Base-by-base conservation (phyloP, 352 stramenopile species). In the Phytopythium vexans region DNA sequence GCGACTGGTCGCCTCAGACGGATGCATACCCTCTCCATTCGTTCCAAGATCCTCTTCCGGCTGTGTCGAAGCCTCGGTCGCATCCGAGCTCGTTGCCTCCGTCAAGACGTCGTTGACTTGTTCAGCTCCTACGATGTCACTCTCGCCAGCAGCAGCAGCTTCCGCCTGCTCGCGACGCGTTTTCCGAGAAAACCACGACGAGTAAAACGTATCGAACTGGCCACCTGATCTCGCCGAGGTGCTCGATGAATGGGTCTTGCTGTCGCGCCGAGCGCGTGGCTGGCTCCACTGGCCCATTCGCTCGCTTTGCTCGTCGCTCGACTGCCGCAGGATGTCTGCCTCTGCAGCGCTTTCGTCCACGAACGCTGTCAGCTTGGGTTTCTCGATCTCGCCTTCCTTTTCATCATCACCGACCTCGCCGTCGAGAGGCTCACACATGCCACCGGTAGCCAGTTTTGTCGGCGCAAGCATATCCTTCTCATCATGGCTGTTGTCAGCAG, bases 201-300 rank as follows among this genome's bases (percentile, higher is more conserved):
- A 75, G 65, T 91, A 89, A 62, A 91, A 88, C 32, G 54, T 82
- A 52, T 87, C 77, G 53, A 88, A 86, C 47, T 86, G 74, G 11
- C 58, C 67, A 16, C 70, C 60, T 15, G 65, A 77, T 39, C 70
- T 66, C 49, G 70, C 59, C 15, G 66, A 74, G 8, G 69, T 63
- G 37, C 59, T 84, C 0, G 62, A 82, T 10, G 68, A 62, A 49
- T 69, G 63, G 9, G 60, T 56, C 52, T 74, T 83, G 40, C 67
- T 72, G 42, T 65, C 72, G 3, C 69, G 75, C 14, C 66, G 66
- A 11, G 67, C 64, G 39, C 77, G 76, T 11, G 80, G 74, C 43
- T 85, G 56, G 16, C 82, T 84, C 82, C 82, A 93, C 64, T 93
- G 82, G 7, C 82, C 82, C 55, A 92, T 68, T 7, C 70, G 58